Evolutionary conservation across 2,329 filamentous ascomycete genomes (phyloP).

Genomic region (Colletotrichum echinochloae): DNA sequence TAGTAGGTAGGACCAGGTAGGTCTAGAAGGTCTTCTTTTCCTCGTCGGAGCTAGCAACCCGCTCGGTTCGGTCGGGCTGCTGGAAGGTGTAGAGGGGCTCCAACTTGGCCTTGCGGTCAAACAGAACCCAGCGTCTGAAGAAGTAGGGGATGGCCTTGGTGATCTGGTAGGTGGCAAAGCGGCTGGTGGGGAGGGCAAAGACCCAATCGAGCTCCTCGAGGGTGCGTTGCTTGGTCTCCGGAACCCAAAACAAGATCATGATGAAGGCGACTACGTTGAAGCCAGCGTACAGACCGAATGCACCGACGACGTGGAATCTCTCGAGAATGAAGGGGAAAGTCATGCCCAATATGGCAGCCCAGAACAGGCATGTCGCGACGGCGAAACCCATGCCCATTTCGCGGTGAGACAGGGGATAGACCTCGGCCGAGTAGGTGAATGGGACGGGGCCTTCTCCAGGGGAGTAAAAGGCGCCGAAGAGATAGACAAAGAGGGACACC

Average conservation of each 20-base stretch:
- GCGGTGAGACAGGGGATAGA: conserved; percentile 77
- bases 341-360: conserved; percentile 71
- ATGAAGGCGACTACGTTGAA: conserved; percentile 67
- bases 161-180: conserved; percentile 51
- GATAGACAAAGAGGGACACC: conserved; percentile 59
- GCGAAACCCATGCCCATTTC: conserved; percentile 79
- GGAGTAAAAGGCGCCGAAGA: conserved; percentile 47
- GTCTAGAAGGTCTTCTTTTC: conserved; percentile 35
- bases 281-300: conserved; percentile 67
- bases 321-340: conserved; percentile 70
- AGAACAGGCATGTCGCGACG: conserved; percentile 73
- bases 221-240: conserved; percentile 69
- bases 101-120: conserved; percentile 49
- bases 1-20: neutral
- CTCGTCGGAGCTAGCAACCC: conserved; percentile 24
- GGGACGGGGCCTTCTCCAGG: conserved; percentile 73
- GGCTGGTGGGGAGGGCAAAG: conserved; percentile 50
- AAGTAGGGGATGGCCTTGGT: conserved; percentile 50
- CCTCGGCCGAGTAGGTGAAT: conserved; percentile 76
- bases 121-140: conserved; percentile 47
- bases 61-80: conserved; percentile 23
- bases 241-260: conserved; percentile 68
- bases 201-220: conserved; percentile 60
- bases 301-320: conserved; percentile 50
- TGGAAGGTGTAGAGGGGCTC: conserved; percentile 59